Evolutionary conservation across 805 yeast species (phyloP).

Genomic region (Zygosaccharomyces lentus): DNA sequence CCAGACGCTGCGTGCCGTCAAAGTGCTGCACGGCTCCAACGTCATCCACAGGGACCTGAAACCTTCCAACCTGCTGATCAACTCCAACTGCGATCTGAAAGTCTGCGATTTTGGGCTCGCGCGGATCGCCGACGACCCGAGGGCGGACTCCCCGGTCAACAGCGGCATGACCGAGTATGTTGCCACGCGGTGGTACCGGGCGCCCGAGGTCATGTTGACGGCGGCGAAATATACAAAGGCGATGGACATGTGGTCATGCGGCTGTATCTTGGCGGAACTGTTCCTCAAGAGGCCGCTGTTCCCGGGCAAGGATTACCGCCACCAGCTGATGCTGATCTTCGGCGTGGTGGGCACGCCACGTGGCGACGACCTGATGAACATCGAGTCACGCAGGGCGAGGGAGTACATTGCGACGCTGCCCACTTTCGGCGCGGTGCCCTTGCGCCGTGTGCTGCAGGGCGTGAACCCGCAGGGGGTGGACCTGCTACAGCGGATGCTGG

Average conservation of each 20-base stretch:
- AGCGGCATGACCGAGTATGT: slow-evolving; percentile 86
- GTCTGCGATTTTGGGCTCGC: slow-evolving; percentile 95
- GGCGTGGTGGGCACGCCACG: slow-evolving; percentile 85
- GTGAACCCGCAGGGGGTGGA: slow-evolving; percentile 69
- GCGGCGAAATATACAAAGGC: slow-evolving; percentile 92
- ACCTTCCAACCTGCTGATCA: slow-evolving; percentile 80
- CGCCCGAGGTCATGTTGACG: slow-evolving; percentile 95
- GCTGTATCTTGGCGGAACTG: slow-evolving; percentile 92
- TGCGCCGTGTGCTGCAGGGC: slow-evolving; percentile 38
- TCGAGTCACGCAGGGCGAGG: slow-evolving; percentile 77
- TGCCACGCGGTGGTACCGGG: slow-evolving; percentile 96
- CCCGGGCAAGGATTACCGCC: slow-evolving; percentile 92
- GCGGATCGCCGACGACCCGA: slow-evolving; percentile 38
- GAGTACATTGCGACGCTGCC: slow-evolving; percentile 84
- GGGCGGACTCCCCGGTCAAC: slow-evolving; percentile 15
- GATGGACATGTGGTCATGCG: slow-evolving; percentile 95
- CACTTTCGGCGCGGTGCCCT: slow-evolving; percentile 37
- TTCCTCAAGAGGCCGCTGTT: slow-evolving; percentile 80
- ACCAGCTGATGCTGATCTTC: slow-evolving; percentile 80
- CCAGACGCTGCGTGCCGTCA: slow-evolving; percentile 85
- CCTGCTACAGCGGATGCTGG: slow-evolving; percentile 60
- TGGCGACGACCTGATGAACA: slow-evolving; percentile 68
- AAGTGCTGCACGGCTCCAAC: slow-evolving; percentile 89
- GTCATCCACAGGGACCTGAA: slow-evolving; percentile 91
- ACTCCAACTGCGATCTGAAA: slow-evolving; percentile 90